Conservation (phyloP, 371 early-diverging fungal genomes). For the Mortierella sp. region DNA sequence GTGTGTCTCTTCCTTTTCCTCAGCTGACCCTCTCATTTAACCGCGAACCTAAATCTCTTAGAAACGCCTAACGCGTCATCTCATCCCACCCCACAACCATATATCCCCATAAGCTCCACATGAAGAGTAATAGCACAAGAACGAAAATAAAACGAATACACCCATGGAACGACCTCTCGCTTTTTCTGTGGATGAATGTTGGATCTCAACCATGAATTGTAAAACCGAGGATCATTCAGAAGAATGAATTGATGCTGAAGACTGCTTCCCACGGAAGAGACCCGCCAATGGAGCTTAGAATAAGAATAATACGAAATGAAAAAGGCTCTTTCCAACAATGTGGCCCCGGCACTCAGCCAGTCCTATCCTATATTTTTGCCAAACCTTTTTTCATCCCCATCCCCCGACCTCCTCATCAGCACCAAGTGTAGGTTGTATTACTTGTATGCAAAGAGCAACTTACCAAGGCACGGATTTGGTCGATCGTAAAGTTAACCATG, state of each 20-base stretch:
- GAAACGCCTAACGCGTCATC: conserved; percentile 1
- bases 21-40: conserved; percentile 12
- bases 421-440: neutral
- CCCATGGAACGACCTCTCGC: no score
- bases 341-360: conserved; percentile 17
- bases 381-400: neutral
- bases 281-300: conserved; percentile 20
- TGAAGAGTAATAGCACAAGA: no score
- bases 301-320: neutral
- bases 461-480: conserved; percentile 75
- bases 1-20: neutral
- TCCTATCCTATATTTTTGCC: neutral
- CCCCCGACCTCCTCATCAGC: neutral
- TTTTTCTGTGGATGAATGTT: no score
- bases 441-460: conserved; percentile 10
- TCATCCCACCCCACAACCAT: neutral
- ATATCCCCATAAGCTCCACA: neutral
- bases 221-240: neutral
- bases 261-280: conserved; percentile 7
- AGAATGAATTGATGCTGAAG: neutral
- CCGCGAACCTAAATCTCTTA: conserved; percentile 7
- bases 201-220: no score
- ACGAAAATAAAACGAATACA: no score
- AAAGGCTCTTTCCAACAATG: conserved; percentile 6
- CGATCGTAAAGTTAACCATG: conserved; percentile 64